These are phyloP conservation scores for Saccharomyces hybrid DNA, from an alignment of 1,139 yeast species.

Conservation along the genomic window DNA sequence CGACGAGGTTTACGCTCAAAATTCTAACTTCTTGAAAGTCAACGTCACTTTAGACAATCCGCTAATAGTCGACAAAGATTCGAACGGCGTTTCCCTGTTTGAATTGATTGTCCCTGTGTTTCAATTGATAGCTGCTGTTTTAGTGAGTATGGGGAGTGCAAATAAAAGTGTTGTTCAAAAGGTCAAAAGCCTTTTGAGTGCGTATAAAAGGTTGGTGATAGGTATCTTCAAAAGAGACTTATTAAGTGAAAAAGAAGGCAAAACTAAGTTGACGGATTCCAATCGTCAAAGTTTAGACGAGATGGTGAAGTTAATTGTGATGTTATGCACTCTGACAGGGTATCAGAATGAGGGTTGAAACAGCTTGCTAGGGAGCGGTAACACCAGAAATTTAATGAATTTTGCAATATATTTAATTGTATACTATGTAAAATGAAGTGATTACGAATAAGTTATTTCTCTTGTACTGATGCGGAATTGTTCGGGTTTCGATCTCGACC, in stretches of 20 bases:
- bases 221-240: constrained; percentile 69
- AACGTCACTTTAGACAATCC: constrained; percentile 49
- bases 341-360: constrained; percentile 27
- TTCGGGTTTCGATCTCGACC: not conserved
- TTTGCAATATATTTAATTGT: not conserved
- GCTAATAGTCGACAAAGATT: constrained; percentile 32
- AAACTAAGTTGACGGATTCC: constrained; percentile 19
- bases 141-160: constrained; percentile 72
- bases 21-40: constrained; percentile 35
- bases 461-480: too few relatives aligned
- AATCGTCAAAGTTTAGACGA: constrained; percentile 37
- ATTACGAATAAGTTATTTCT: not conserved
- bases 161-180: constrained; percentile 56
- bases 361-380: too few relatives aligned
- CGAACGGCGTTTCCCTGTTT: constrained; percentile 44
- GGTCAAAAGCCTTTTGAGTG: constrained; percentile 45
- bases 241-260: constrained; percentile 25
- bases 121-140: constrained; percentile 60
- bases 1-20: constrained; percentile 30
- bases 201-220: constrained; percentile 50
- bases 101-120: constrained; percentile 73
- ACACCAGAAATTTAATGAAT: not conserved
- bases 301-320: constrained; percentile 49
- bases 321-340: constrained; percentile 49
- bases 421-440: not conserved